phyloP scores from a whole-genome alignment of 257 asterid species.

The Verbascum thapsus region DNA sequence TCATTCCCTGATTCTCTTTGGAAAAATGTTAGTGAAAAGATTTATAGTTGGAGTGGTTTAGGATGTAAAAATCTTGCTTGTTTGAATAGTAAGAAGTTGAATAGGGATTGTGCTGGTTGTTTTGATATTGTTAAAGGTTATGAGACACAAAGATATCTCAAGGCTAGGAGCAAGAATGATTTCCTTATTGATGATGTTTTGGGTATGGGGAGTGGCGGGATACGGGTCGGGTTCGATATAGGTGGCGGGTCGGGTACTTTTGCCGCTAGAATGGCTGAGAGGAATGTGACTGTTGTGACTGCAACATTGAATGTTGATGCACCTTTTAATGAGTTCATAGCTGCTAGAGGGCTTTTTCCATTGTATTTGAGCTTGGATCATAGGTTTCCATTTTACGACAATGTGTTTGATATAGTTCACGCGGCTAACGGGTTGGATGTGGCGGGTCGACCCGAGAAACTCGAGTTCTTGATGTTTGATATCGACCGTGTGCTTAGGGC shows the following conservation, averaged over 20 bases:
- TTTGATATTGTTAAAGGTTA: slow-evolving; percentile 53
- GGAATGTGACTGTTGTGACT: slow-evolving; percentile 61
- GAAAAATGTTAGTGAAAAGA: slow-evolving; percentile 59
- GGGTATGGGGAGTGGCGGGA: slow-evolving; percentile 59
- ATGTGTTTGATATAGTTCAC: slow-evolving; percentile 71
- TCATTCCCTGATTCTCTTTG: slow-evolving; percentile 61
- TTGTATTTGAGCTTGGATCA: slow-evolving; percentile 74
- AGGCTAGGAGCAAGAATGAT: slow-evolving; percentile 65
- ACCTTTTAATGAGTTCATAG: slow-evolving; percentile 77
- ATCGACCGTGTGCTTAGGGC: slow-evolving; percentile 73
- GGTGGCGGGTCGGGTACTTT: slow-evolving; percentile 94
- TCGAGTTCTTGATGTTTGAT: slow-evolving; percentile 92
- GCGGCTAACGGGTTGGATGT: slow-evolving; percentile 68
- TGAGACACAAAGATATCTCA: slow-evolving; percentile 55
- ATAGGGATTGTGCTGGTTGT: slow-evolving; percentile 80
- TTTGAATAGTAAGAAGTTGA: slow-evolving; percentile 64
- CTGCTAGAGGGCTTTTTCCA: slow-evolving; percentile 87
- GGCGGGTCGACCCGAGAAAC: slow-evolving; percentile 59
- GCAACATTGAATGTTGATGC: slow-evolving; percentile 77
- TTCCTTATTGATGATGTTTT: slow-evolving; percentile 75
- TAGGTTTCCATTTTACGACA: slow-evolving; percentile 71
- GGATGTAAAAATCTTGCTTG: slow-evolving; percentile 70
- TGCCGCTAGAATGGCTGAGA: slow-evolving; percentile 88
- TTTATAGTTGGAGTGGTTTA: slow-evolving; percentile 63
- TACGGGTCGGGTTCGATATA: slow-evolving; percentile 66